Conservation (phyloP, 1,284 basidiomycete genomes). For the Spongispora temasekensis region DNA sequence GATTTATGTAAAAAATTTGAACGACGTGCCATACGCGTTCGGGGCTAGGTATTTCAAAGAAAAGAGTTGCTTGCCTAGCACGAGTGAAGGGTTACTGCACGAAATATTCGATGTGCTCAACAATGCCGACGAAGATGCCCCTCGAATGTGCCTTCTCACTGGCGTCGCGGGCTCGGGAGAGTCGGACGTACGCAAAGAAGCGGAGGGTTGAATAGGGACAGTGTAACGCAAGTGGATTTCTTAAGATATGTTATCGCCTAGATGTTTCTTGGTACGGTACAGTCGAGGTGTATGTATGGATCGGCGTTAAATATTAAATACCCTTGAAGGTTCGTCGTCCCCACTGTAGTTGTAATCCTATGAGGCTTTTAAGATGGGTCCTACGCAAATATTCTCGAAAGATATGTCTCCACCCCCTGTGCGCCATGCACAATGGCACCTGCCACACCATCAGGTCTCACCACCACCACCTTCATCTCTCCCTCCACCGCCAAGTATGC, state of each 20-base stretch:
- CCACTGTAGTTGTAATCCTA: too few relatives aligned
- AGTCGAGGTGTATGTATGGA: too few relatives aligned
- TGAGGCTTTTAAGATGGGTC: too few relatives aligned
- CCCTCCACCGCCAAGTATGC: constrained; percentile 20
- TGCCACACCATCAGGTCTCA: constrained; percentile 7
- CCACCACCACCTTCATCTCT: constrained; percentile 4
- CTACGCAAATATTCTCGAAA: constrained; percentile 12
- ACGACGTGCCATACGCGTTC: neutral
- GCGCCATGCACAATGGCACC: constrained; percentile 36
- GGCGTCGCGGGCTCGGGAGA: neutral
- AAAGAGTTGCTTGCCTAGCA: neutral
- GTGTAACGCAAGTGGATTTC: too few relatives aligned
- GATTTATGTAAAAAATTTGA: neutral
- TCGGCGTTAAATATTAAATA: too few relatives aligned
- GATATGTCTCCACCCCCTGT: constrained; percentile 35
- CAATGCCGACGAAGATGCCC: neutral
- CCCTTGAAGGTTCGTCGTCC: too few relatives aligned
- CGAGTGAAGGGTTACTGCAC: neutral
- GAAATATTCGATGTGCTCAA: neutral
- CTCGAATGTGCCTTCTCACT: neutral
- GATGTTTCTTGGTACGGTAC: too few relatives aligned
- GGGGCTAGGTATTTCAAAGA: neutral
- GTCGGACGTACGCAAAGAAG: too few relatives aligned
- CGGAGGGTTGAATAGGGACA: too few relatives aligned
- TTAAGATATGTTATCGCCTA: too few relatives aligned